Conservation (phyloP, 805 yeast genomes). For the Saccharomyces jurei region DNA sequence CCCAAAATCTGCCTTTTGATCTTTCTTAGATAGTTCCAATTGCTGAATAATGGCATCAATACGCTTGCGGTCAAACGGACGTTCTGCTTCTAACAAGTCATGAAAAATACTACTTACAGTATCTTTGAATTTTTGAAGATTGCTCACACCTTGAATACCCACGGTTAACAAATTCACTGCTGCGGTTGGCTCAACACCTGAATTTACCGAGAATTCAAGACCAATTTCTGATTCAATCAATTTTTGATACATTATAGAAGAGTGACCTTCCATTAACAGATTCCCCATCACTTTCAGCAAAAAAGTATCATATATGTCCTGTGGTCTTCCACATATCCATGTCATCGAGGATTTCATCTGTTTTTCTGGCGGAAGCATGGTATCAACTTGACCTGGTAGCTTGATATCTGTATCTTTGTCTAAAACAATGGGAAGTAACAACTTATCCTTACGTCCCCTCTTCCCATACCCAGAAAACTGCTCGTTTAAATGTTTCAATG, state of each 20-base stretch:
- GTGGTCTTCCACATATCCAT: constrained; percentile 77
- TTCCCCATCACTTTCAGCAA: constrained; percentile 62
- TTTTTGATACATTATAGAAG: constrained; percentile 81
- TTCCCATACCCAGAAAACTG: constrained; percentile 48
- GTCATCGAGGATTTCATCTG: constrained; percentile 80
- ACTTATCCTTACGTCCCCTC: constrained; percentile 27
- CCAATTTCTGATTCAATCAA: constrained; percentile 80
- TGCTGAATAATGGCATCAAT: constrained; percentile 87
- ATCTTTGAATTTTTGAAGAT: constrained; percentile 39
- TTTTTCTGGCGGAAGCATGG: constrained; percentile 53
- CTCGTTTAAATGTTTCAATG: constrained; percentile 47
- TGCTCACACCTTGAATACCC: constrained; percentile 73
- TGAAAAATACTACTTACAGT: constrained; percentile 42
- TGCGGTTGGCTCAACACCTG: constrained; percentile 81
- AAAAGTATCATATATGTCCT: constrained; percentile 60
- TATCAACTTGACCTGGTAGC: constrained; percentile 74
- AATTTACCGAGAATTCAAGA: constrained; percentile 75
- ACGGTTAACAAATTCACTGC: constrained; percentile 70
- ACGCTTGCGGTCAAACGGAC: constrained; percentile 46
- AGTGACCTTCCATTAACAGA: constrained; percentile 80
- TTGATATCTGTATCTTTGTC: constrained; percentile 29
- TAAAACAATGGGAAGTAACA: constrained; percentile 39
- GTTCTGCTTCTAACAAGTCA: constrained; percentile 29
- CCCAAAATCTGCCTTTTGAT: constrained; percentile 87
- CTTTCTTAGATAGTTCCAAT: constrained; percentile 72